Conservation (phyloP, 1,284 basidiomycete species). For the Ceratobasidium sp. region DNA sequence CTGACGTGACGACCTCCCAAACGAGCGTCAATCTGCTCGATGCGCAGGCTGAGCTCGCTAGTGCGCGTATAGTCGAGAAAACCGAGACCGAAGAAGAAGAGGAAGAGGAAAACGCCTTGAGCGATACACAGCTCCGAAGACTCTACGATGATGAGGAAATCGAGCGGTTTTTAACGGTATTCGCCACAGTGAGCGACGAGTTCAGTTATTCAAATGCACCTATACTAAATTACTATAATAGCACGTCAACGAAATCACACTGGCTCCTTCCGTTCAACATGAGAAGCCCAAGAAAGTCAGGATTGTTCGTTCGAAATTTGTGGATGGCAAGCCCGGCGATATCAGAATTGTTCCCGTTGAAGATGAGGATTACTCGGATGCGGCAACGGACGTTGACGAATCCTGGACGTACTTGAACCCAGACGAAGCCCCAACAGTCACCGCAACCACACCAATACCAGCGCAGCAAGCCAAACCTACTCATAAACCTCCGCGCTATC, state of each 20-base stretch:
- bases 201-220: background rate
- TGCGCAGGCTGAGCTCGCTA: conserved; percentile 14
- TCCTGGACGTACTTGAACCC: conserved; percentile 28
- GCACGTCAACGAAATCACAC: conserved; percentile 33
- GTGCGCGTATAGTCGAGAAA: background rate
- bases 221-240: background rate
- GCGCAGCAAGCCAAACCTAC: background rate
- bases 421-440: background rate
- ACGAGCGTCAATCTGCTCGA: conserved; percentile 8
- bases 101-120: conserved; percentile 18
- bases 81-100: conserved; percentile 23
- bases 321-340: background rate
- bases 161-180: conserved; percentile 42
- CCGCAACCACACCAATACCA: background rate
- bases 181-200: conserved; percentile 35
- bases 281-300: conserved; percentile 9
- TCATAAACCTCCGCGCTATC: background rate
- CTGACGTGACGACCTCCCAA: background rate
- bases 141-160: conserved; percentile 45
- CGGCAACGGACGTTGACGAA: conserved; percentile 35
- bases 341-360: conserved; percentile 11
- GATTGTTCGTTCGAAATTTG: conserved; percentile 11
- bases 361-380: conserved; percentile 15
- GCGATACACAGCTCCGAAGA: conserved; percentile 26
- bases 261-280: conserved; percentile 10